Percentiles rank a stretch among this genome's conserved stretches.
phyloP scores from a whole-genome alignment of 371 early-diverging fungal species.

The Funneliformis caledonium region DNA sequence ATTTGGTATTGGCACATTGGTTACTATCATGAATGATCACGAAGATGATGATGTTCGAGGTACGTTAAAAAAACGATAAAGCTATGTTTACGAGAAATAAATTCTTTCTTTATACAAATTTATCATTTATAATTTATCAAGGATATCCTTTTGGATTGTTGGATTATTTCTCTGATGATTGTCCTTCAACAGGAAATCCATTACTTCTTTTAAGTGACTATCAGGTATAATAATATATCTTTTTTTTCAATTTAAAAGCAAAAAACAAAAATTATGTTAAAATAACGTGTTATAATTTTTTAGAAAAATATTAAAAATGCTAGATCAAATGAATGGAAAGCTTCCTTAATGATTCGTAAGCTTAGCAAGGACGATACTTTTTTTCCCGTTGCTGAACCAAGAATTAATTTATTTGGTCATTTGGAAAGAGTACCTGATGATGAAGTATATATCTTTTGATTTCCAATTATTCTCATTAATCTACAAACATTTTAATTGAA shows the following conservation, averaged over 20 bases:
- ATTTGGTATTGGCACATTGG: slow-evolving; percentile 48
- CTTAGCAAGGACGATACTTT: slow-evolving; percentile 40
- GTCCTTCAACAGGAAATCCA: slow-evolving; percentile 52
- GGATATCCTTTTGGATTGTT: slow-evolving; percentile 62
- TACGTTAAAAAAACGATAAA: neutral
- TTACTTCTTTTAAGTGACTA: slow-evolving; percentile 53
- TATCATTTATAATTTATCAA: neutral
- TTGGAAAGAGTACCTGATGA: slow-evolving; percentile 49
- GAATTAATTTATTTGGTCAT: slow-evolving; percentile 41
- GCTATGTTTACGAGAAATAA: neutral
- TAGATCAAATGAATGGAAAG: slow-evolving; percentile 38
- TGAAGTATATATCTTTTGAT: slow-evolving; percentile 2
- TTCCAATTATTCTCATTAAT: too few relatives aligned
- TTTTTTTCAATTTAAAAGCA: neutral
- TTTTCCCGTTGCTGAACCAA: slow-evolving; percentile 41
- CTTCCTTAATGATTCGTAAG: slow-evolving; percentile 46
- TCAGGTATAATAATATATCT: slow-evolving; percentile 47
- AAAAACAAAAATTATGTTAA: neutral
- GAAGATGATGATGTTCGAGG: slow-evolving; percentile 39
- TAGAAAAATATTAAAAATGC: slow-evolving; percentile 44
- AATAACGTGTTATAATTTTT: slow-evolving; percentile 17
- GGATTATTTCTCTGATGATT: slow-evolving; percentile 60
- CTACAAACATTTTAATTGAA: neutral
- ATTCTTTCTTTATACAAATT: neutral
- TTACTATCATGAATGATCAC: slow-evolving; percentile 45